Evolutionary conservation across 495 filamentous ascomycete genomes (phyloP).

Genomic region (Podospora didyma): DNA sequence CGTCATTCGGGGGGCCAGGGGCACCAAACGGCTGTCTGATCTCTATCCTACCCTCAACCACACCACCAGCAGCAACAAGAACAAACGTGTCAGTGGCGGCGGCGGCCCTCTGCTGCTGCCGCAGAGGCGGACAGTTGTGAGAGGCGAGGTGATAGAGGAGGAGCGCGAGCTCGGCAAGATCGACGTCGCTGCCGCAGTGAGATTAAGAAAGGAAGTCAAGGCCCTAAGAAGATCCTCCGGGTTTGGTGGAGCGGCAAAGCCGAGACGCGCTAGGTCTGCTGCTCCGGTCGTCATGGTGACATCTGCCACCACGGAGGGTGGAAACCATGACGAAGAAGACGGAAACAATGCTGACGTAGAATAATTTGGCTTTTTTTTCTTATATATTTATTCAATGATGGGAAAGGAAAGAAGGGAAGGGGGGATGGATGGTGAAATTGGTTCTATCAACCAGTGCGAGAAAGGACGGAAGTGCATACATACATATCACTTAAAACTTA

Average conservation of each 20-base stretch:
- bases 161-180: constrained; percentile 19
- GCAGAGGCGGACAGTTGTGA: background rate
- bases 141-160: constrained; percentile 9
- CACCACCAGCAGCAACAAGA: too few relatives aligned
- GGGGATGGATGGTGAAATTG: background rate
- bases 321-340: constrained; percentile 11
- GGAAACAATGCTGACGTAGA: constrained; percentile 16
- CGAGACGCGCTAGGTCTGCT: constrained; percentile 8
- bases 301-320: background rate
- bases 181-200: constrained; percentile 24
- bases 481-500: too few relatives aligned
- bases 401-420: too few relatives aligned
- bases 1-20: background rate
- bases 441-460: too few relatives aligned
- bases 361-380: constrained; percentile 3
- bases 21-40: constrained; percentile 10
- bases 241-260: constrained; percentile 2
- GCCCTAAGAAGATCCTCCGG: constrained; percentile 22
- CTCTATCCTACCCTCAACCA: background rate
- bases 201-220: constrained; percentile 31
- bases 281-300: background rate
- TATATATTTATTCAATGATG: background rate
- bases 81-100: too few relatives aligned
- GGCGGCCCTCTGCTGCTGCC: background rate
- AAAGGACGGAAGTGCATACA: too few relatives aligned